These are phyloP conservation scores for Tardiomyces digboiensis DNA, from an alignment of 1,139 yeast species.

Conservation along the genomic window DNA sequence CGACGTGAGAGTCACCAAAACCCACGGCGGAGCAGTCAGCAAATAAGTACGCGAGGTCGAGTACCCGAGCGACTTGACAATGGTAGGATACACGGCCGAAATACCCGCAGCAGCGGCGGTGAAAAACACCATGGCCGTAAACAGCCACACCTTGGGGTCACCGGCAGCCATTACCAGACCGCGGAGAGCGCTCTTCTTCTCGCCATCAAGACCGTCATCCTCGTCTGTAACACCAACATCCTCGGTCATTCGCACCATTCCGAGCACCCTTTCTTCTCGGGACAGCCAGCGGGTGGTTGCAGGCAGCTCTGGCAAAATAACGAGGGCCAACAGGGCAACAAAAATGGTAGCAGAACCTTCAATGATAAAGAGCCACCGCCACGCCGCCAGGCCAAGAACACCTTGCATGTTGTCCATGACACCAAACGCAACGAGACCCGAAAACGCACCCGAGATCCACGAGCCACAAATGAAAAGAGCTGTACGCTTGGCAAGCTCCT, in stretches of 20 bases:
- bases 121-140: conserved; percentile 1
- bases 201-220: conserved; percentile 13
- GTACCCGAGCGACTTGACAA: conserved; percentile 37
- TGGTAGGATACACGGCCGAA: conserved; percentile 38
- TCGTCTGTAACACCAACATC: conserved; percentile 14
- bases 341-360: conserved; percentile 28
- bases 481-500: conserved; percentile 36
- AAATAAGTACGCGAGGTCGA: conserved; percentile 37
- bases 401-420: conserved; percentile 27
- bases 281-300: conserved; percentile 30
- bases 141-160: conserved; percentile 29
- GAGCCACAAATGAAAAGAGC: conserved; percentile 47
- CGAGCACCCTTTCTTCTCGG: conserved; percentile 14
- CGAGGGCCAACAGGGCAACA: conserved; percentile 19
- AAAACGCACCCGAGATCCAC: conserved; percentile 26
- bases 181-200: conserved; percentile 4
- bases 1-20: conserved; percentile 44
- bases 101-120: conserved; percentile 24
- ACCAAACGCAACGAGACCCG: conserved; percentile 25
- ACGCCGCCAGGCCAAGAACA: conserved; percentile 26
- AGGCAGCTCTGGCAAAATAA: conserved; percentile 35
- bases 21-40: conserved; percentile 48
- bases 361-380: conserved; percentile 30
- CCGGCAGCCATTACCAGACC: conserved; percentile 7
- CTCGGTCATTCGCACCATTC: conserved; percentile 12